Evolutionary conservation across 257 asterid species (phyloP).

Genomic region (Nicotiana undulata): DNA sequence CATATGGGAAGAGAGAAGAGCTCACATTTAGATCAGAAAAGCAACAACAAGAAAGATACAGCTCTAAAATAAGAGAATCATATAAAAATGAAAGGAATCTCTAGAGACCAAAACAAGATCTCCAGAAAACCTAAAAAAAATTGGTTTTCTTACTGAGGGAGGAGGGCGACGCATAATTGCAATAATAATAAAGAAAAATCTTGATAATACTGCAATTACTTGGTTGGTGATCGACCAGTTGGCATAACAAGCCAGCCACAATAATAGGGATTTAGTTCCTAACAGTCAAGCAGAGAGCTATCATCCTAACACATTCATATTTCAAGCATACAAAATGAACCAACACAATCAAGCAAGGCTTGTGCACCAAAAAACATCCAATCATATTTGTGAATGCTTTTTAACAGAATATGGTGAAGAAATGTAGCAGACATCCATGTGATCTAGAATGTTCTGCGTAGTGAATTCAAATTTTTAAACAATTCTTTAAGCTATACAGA

Average conservation of each 20-base stretch:
- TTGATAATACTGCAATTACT: background rate
- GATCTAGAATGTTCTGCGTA: background rate
- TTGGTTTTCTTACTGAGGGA: background rate
- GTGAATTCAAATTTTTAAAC: background rate
- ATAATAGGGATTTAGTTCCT: background rate
- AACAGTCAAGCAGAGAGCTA: background rate
- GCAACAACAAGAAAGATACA: background rate
- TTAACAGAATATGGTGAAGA: background rate
- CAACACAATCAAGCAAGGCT: background rate
- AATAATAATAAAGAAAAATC: background rate
- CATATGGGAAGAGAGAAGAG: background rate
- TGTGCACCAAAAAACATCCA: background rate
- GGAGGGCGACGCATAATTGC: background rate
- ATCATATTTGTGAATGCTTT: background rate
- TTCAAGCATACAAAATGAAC: background rate
- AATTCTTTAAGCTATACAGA: background rate
- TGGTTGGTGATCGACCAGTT: background rate
- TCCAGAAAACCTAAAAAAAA: background rate
- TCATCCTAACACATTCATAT: background rate
- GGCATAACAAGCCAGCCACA: background rate
- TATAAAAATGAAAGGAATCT: background rate
- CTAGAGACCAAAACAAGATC: background rate
- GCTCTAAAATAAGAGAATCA: background rate
- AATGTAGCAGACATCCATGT: background rate
- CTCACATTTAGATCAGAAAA: background rate